Percentiles rank a stretch among this genome's conserved stretches.
Evolutionary conservation across 1,284 basidiomycete species (phyloP).

Genomic region (Anthracocystis panici-leucophaei): DNA sequence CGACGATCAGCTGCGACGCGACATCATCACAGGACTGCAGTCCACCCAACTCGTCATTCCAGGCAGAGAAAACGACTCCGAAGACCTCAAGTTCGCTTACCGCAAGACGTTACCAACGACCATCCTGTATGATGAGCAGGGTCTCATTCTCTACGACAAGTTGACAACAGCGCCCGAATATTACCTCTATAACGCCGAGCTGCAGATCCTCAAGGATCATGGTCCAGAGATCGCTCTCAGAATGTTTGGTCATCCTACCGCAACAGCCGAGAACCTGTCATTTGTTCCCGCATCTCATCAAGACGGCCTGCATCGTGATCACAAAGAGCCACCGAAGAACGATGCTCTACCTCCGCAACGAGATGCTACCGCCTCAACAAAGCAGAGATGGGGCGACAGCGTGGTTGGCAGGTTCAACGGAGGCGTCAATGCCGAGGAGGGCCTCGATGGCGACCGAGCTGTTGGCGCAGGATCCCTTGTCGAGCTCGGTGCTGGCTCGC

Average conservation of each 20-base stretch:
- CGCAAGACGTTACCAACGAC: conserved; percentile 79
- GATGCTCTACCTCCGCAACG: conserved; percentile 31
- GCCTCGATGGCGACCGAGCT: conserved; percentile 71
- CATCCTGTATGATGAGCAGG: conserved; percentile 86
- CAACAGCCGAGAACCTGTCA: conserved; percentile 69
- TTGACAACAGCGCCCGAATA: conserved; percentile 76
- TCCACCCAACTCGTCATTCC: conserved; percentile 53
- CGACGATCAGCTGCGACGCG: conserved; percentile 42
- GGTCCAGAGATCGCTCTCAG: conserved; percentile 72
- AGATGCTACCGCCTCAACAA: conserved; percentile 24
- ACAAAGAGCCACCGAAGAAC: conserved; percentile 29
- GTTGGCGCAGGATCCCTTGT: conserved; percentile 49
- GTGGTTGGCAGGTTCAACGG: conserved; percentile 81
- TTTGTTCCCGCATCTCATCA: background rate
- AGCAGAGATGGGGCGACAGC: conserved; percentile 73
- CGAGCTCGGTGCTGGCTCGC: conserved; percentile 59
- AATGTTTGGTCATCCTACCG: conserved; percentile 58
- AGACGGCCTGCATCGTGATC: conserved; percentile 69
- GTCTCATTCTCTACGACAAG: conserved; percentile 81
- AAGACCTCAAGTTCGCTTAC: conserved; percentile 54
- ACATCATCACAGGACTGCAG: conserved; percentile 54
- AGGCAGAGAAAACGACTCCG: conserved; percentile 36
- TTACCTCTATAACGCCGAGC: conserved; percentile 80
- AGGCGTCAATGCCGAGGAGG: conserved; percentile 73
- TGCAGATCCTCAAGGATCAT: conserved; percentile 72